Conservation (phyloP, 2,329 filamentous ascomycete species). For the Colletotrichum tofieldiae region DNA sequence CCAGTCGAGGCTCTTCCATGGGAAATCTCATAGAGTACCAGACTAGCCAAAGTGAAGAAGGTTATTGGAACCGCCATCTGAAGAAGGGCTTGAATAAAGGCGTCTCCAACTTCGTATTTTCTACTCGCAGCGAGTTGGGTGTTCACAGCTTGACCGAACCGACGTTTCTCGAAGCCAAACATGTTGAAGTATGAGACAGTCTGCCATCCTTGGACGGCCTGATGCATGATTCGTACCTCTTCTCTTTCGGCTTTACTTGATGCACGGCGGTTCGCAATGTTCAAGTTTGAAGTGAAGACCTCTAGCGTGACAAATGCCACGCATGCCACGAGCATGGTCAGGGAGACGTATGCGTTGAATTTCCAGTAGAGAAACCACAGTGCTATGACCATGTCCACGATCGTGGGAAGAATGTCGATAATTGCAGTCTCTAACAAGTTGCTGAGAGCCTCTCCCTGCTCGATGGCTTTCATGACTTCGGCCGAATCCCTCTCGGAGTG, state of each 20-base stretch:
- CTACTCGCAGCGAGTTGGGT: constrained; percentile 45
- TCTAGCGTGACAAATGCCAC: constrained; percentile 46
- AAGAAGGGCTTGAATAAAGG: constrained; percentile 45
- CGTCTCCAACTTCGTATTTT: constrained; percentile 45
- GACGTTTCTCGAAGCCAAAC: constrained; percentile 49
- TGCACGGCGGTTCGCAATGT: constrained; percentile 56
- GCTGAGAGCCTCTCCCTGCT: constrained; percentile 73
- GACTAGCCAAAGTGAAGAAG: constrained; percentile 49
- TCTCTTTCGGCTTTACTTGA: constrained; percentile 60
- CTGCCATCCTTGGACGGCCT: constrained; percentile 73
- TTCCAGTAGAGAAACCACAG: constrained; percentile 73
- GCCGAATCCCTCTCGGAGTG: constrained; percentile 77
- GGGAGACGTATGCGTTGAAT: constrained; percentile 73
- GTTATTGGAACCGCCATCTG: constrained; percentile 63
- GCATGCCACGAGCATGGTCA: constrained; percentile 52
- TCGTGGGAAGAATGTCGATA: constrained; percentile 73
- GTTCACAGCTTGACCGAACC: constrained; percentile 49
- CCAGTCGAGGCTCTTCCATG: constrained; percentile 67
- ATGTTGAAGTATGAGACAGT: constrained; percentile 66
- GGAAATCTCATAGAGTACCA: constrained; percentile 69
- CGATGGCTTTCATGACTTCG: constrained; percentile 76
- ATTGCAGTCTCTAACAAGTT: constrained; percentile 72
- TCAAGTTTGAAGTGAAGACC: constrained; percentile 54
- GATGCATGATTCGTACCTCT: constrained; percentile 69
- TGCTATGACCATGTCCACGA: constrained; percentile 74